Evolutionary conservation across 1,284 basidiomycete genomes (phyloP).

Genomic region (Cystobasidium sp.): DNA sequence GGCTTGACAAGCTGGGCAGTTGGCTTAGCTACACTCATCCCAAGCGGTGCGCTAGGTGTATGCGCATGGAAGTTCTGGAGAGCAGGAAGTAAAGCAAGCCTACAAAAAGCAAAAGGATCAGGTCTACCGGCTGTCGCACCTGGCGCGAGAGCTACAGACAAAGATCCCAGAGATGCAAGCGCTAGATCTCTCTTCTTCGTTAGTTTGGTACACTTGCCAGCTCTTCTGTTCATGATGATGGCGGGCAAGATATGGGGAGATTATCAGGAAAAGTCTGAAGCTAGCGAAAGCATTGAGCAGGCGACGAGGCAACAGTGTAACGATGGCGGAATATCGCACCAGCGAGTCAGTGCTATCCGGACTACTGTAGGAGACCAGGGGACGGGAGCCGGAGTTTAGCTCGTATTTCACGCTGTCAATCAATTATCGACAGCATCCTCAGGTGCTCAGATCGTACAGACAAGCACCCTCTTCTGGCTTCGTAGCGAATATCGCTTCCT

Average conservation of each 20-base stretch:
- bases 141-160: conserved; percentile 24
- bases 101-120: conserved; percentile 39
- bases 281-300: background rate
- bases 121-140: conserved; percentile 56
- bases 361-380: background rate
- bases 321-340: background rate
- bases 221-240: conserved; percentile 91
- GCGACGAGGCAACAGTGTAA: background rate
- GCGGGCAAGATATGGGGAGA: conserved; percentile 74
- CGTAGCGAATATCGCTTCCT: conserved; percentile 79
- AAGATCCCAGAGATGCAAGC: conserved; percentile 66
- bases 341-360: background rate
- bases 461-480: conserved; percentile 76
- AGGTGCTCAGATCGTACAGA: conserved; percentile 31
- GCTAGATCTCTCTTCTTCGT: conserved; percentile 81
- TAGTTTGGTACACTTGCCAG: conserved; percentile 88
- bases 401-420: background rate
- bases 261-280: conserved; percentile 39
- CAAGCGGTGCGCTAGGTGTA: conserved; percentile 73
- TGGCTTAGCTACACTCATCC: conserved; percentile 74
- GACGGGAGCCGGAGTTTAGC: background rate
- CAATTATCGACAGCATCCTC: background rate
- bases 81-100: conserved; percentile 55
- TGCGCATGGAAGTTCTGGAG: conserved; percentile 79
- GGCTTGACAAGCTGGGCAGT: conserved; percentile 88